Evolutionary conservation across 2,329 filamentous ascomycete genomes (phyloP), one percentile per base, ranked within the genome.

Genomic region (Dactylellina parvicollis): DNA sequence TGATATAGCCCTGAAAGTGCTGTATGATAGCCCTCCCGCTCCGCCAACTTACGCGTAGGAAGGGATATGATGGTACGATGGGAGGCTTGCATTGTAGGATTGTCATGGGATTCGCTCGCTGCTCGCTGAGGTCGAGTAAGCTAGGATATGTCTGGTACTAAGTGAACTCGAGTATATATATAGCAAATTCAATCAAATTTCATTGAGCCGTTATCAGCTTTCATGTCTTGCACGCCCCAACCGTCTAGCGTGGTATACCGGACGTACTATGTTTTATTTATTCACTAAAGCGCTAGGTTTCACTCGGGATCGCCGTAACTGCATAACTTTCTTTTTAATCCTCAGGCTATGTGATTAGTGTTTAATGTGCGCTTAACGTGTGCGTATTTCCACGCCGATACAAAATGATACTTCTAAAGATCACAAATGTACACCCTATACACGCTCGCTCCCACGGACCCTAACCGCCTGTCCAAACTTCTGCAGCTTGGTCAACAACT

Each of bases 391-490:
- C n/a, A n/a, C n/a, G n/a, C n/a, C n/a, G n/a, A n/a, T n/a, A n/a
- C n/a, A n/a, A n/a, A n/a, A n/a, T n/a, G n/a, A n/a, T n/a, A n/a
- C n/a, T 3, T 38, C 4, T 38, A 9, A 9, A 38, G 12, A 38
- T 38, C 3, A 9, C 12, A 38, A 38, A 14, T 8, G 42, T 14
- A 5, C n/a, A n/a, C 22, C 22, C 56, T 73, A 73, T 55, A 73
- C 69, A 55, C 69, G 69, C 60, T 99, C 95, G 80, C 94, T 98
- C 40, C 95, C 95, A 79, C 95, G 88, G 82, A 99, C 85, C 79
- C 95, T 88, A 76, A 99, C 95, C 1, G 95, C 91, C 83, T 99
- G 95, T 46, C 95, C 95, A 81, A 99, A 99, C 86, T 99, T 99
- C 84, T 99, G 95, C 77, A 99, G 85, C 86, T 99, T 99, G 69